Conservation (phyloP, 768 basidiomycete species). For the Inosperma sp. region DNA sequence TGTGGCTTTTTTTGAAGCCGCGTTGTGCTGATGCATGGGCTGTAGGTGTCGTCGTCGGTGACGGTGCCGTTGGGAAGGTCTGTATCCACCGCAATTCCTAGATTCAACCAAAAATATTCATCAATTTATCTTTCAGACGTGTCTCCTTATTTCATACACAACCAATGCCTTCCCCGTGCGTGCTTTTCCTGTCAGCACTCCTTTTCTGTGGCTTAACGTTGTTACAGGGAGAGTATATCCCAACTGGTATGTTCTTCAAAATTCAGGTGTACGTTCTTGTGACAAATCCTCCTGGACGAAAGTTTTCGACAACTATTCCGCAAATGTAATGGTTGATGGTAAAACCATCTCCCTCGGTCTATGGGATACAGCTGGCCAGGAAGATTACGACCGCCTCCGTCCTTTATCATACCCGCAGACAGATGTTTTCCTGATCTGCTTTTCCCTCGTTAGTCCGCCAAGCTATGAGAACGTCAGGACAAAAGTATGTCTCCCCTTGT, state of each 20-base stretch:
- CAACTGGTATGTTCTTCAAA: conserved; percentile 61
- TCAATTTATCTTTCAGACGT: conserved; percentile 60
- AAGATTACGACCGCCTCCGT: conserved; percentile 97
- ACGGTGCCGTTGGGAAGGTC: conserved; percentile 98
- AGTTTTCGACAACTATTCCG: conserved; percentile 99
- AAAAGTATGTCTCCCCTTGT: conserved; percentile 55
- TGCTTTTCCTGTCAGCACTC: conserved; percentile 15
- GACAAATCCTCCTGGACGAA: conserved; percentile 11
- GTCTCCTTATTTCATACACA: conserved; percentile 98
- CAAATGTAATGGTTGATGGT: conserved; percentile 98
- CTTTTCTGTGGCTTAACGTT: conserved; percentile 17
- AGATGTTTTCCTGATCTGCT: conserved; percentile 98
- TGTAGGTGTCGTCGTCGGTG: conserved; percentile 94
- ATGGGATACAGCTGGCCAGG: conserved; percentile 99
- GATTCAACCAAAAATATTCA: conserved; percentile 1
- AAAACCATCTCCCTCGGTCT: conserved; percentile 97
- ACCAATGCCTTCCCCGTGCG: conserved; percentile 95
- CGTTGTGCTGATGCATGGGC: conserved; percentile 28
- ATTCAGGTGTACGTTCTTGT: background rate
- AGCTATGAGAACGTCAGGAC: conserved; percentile 98
- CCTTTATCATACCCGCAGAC: conserved; percentile 99
- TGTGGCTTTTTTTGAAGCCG: conserved; percentile 10
- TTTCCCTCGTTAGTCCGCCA: conserved; percentile 95
- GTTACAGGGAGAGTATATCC: conserved; percentile 89
- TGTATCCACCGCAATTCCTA: conserved; percentile 23